Evolutionary conservation across 2,329 filamentous ascomycete genomes (phyloP).

Genomic region (Aureobasidium sp.): DNA sequence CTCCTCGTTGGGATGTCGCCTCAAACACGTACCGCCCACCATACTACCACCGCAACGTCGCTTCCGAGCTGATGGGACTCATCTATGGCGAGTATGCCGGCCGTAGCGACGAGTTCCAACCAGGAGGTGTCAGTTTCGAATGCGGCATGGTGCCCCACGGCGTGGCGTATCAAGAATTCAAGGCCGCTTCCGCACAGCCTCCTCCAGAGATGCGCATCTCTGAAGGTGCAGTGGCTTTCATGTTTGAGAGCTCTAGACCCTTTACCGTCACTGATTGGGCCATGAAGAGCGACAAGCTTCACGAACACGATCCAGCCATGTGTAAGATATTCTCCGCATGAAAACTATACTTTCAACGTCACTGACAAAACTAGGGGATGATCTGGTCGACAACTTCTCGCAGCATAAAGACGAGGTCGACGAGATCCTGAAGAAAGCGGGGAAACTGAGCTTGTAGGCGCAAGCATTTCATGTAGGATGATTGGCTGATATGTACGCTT

Average conservation of each 20-base stretch:
- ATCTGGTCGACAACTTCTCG: constrained; percentile 32
- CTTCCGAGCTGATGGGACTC: constrained; percentile 33
- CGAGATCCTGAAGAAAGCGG: constrained; percentile 18
- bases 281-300: constrained; percentile 32
- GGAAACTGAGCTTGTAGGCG: constrained; percentile 15
- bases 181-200: constrained; percentile 43
- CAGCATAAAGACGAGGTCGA: constrained; percentile 31
- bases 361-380: constrained; percentile 22
- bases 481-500: neutral
- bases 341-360: too few species aligned
- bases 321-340: constrained; percentile 12
- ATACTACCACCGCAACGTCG: constrained; percentile 35
- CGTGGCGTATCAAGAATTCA: constrained; percentile 39
- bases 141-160: constrained; percentile 33
- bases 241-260: constrained; percentile 30
- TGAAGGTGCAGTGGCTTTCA: constrained; percentile 37
- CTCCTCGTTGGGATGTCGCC: constrained; percentile 34
- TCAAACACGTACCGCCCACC: constrained; percentile 34
- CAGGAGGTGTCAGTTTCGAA: constrained; percentile 32
- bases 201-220: constrained; percentile 41
- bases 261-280: constrained; percentile 18
- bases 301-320: constrained; percentile 33
- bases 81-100: constrained; percentile 32
- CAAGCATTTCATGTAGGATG: neutral
- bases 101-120: constrained; percentile 37